These are phyloP conservation scores for Agrocybe pediades DNA, from an alignment of 768 basidiomycete species.

Conservation along the genomic window DNA sequence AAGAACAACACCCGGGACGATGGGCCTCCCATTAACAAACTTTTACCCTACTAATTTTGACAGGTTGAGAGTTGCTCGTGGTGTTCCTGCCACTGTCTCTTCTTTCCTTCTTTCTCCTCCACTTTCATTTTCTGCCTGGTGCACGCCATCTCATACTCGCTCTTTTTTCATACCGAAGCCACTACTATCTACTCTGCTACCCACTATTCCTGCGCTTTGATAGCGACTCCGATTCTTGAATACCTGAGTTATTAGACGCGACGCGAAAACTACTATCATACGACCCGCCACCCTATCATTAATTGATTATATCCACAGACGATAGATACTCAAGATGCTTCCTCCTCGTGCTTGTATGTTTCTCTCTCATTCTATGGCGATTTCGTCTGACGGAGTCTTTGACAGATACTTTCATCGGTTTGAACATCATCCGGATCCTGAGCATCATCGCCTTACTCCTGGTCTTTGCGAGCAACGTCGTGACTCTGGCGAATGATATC, in stretches of 20 bases:
- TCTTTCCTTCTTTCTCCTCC: slow-evolving; percentile 6
- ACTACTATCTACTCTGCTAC: slow-evolving; percentile 1
- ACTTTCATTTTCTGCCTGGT: slow-evolving; percentile 21
- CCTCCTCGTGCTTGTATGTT: slow-evolving; percentile 40
- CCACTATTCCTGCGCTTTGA: slow-evolving; percentile 16
- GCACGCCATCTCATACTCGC: slow-evolving; percentile 6
- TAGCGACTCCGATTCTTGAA: slow-evolving; percentile 7
- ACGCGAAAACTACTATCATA: slow-evolving; percentile 1
- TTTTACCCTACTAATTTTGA: slow-evolving; percentile 3
- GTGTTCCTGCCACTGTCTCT: neutral
- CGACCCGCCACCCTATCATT: neutral
- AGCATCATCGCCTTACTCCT: slow-evolving; percentile 80
- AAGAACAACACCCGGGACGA: slow-evolving; percentile 13
- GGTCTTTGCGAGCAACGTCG: slow-evolving; percentile 79
- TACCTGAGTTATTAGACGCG: neutral
- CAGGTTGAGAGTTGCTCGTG: too few relatives aligned
- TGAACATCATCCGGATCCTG: slow-evolving; percentile 77
- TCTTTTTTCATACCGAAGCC: neutral
- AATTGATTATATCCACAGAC: neutral
- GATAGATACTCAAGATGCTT: slow-evolving; percentile 25
- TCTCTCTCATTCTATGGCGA: neutral
- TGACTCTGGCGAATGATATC: slow-evolving; percentile 72
- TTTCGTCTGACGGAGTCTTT: neutral
- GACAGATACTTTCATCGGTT: slow-evolving; percentile 67
- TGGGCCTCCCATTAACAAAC: neutral